These are phyloP conservation scores for Dactylellina drechsleri DNA, from an alignment of 2,329 filamentous ascomycete species.

Conservation along the genomic window DNA sequence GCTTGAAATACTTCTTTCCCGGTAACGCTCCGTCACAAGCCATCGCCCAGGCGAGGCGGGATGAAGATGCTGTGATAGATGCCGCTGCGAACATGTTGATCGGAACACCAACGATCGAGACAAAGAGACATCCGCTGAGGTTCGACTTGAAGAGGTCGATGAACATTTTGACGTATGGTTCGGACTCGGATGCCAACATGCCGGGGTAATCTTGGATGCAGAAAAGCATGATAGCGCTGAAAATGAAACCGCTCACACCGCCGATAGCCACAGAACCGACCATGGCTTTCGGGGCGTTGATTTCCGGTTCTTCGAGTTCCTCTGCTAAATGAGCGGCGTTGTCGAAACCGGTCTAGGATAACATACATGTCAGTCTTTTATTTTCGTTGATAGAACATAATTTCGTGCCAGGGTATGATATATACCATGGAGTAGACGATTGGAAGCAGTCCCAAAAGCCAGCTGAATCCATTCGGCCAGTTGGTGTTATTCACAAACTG, in stretches of 20 bases:
- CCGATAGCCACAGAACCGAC: slow-evolving; percentile 52
- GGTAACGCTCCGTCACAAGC: slow-evolving; percentile 51
- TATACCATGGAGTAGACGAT: slow-evolving; percentile 54
- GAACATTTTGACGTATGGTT: slow-evolving; percentile 54
- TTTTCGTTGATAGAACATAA: not conserved
- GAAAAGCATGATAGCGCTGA: slow-evolving; percentile 55
- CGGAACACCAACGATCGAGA: slow-evolving; percentile 50
- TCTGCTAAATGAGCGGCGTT: slow-evolving; percentile 52
- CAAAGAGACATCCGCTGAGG: slow-evolving; percentile 43
- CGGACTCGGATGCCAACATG: slow-evolving; percentile 33
- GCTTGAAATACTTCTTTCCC: slow-evolving; percentile 40
- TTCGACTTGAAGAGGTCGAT: slow-evolving; percentile 53
- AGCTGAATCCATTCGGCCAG: slow-evolving; percentile 42
- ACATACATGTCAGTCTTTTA: slow-evolving; percentile 1
- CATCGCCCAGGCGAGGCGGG: slow-evolving; percentile 54
- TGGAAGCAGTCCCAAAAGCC: slow-evolving; percentile 38
- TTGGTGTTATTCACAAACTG: slow-evolving; percentile 51
- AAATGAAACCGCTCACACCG: slow-evolving; percentile 36
- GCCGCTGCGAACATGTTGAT: slow-evolving; percentile 53
- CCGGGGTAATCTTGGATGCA: slow-evolving; percentile 50
- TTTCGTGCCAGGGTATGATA: not conserved
- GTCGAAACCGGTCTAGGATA: slow-evolving; percentile 42
- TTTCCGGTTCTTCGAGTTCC: slow-evolving; percentile 52
- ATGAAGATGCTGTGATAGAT: slow-evolving; percentile 51
- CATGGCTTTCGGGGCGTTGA: slow-evolving; percentile 53